Percentiles rank a stretch among this genome's conserved stretches.
phyloP scores from a whole-genome alignment of 768 basidiomycete species.

The Pisolithus microcarpus region DNA sequence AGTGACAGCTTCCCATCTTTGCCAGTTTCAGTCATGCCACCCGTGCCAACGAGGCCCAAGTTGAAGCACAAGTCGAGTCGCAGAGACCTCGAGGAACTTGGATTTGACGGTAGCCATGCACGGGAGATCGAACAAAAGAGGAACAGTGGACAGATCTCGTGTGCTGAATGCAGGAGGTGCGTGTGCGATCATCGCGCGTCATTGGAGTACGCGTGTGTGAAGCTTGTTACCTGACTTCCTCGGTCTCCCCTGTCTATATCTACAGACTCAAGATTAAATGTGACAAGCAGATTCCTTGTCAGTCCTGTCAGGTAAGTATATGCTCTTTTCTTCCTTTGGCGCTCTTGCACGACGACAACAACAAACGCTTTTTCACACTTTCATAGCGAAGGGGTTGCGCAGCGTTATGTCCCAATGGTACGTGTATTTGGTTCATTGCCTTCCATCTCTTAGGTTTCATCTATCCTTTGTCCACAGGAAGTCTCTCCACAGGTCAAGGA shows the following conservation, averaged over 20 bases:
- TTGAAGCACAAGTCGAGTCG: conserved; percentile 43
- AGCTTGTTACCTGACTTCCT: background rate
- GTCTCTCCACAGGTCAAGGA: conserved; percentile 73
- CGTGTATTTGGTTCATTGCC: conserved; percentile 11
- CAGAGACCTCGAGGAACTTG: conserved; percentile 44
- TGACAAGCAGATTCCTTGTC: conserved; percentile 76
- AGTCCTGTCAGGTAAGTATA: conserved; percentile 57
- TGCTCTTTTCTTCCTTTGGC: background rate
- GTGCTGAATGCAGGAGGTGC: conserved; percentile 66
- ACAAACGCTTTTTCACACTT: background rate
- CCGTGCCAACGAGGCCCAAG: conserved; percentile 45
- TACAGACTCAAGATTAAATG: conserved; percentile 70
- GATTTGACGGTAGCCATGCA: conserved; percentile 46
- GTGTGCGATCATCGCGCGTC: conserved; percentile 51
- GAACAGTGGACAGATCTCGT: conserved; percentile 68
- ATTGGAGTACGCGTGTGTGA: background rate
- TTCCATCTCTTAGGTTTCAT: background rate
- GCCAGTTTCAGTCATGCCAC: conserved; percentile 38
- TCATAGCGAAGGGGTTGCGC: conserved; percentile 58
- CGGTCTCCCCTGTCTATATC: background rate
- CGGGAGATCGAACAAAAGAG: conserved; percentile 71
- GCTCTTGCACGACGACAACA: background rate
- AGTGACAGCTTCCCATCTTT: conserved; percentile 2
- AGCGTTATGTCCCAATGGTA: conserved; percentile 66
- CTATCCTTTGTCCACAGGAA: conserved; percentile 34